Conservation (phyloP, 106 monocot species). For the Acorus gramineus region DNA sequence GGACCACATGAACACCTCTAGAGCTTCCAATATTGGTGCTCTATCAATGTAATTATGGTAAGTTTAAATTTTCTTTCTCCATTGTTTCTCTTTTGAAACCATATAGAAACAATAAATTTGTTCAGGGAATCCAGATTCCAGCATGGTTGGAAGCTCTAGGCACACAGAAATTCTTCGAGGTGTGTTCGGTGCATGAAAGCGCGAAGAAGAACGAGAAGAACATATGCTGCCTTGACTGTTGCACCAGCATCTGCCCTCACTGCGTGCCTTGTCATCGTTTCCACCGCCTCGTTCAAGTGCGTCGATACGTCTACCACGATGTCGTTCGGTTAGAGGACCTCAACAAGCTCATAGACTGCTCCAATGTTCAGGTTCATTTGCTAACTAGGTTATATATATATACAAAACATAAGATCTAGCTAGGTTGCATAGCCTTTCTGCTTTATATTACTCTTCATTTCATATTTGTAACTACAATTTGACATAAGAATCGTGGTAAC, state of each 20-base stretch:
- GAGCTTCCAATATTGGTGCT: background rate
- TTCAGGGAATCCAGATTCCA: constrained; percentile 54
- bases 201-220: constrained; percentile 38
- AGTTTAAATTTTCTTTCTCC: background rate
- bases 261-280: constrained; percentile 17
- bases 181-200: background rate
- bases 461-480: too few relatives aligned
- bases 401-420: too few relatives aligned
- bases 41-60: background rate
- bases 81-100: background rate
- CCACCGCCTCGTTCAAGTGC: constrained; percentile 26
- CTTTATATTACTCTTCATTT: too few relatives aligned
- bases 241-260: constrained; percentile 36
- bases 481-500: too few relatives aligned
- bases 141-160: constrained; percentile 73
- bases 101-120: too few relatives aligned
- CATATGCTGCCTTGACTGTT: constrained; percentile 36
- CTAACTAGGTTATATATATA: too few relatives aligned
- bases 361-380: constrained; percentile 57
- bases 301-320: constrained; percentile 83
- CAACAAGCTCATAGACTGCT: constrained; percentile 89
- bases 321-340: constrained; percentile 81
- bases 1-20: background rate
- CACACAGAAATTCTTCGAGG: constrained; percentile 60
- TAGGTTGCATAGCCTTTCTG: too few relatives aligned